Conservation (phyloP, 495 filamentous ascomycete genomes). For the Daldinia caldariorum region DNA sequence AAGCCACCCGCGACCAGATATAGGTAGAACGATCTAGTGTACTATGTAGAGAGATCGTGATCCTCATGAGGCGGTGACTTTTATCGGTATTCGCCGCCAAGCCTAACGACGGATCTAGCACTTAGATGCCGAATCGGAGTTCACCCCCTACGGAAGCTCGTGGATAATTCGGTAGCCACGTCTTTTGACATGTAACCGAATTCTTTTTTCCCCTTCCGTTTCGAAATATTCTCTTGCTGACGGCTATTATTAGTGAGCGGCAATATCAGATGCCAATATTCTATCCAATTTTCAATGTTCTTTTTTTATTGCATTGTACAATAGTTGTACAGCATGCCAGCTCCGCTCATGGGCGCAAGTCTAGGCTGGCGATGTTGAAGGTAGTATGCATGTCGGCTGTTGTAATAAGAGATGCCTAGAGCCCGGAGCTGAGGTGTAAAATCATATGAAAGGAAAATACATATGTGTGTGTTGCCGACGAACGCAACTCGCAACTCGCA, state of each 20-base stretch:
- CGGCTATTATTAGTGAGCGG: constrained; percentile 1
- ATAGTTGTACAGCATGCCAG: constrained; percentile 30
- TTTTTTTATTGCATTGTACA: not conserved
- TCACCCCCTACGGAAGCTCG: constrained; percentile 37
- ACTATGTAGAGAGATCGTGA: constrained; percentile 14
- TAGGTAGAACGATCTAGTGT: constrained; percentile 43
- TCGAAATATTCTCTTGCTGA: constrained; percentile 11
- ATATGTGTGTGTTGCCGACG: constrained; percentile 21
- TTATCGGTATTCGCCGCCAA: constrained; percentile 41
- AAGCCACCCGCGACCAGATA: constrained; percentile 35
- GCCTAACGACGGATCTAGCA: constrained; percentile 5
- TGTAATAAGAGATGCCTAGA: constrained; percentile 25
- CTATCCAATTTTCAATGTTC: not conserved
- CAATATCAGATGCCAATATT: constrained; percentile 32
- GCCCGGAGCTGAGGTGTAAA: constrained; percentile 30
- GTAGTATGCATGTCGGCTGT: constrained; percentile 26
- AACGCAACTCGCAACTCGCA: no score
- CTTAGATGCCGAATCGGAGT: constrained; percentile 32
- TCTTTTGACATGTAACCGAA: constrained; percentile 11
- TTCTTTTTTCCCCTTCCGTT: constrained; percentile 12
- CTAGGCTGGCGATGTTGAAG: constrained; percentile 26
- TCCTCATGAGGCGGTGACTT: constrained; percentile 31
- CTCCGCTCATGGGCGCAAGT: constrained; percentile 23
- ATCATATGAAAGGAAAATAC: not conserved
- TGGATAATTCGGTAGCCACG: constrained; percentile 33